Evolutionary conservation across 768 basidiomycete species (phyloP), one percentile per base, ranked within the genome.

Genomic region (Trametes meyenii): DNA sequence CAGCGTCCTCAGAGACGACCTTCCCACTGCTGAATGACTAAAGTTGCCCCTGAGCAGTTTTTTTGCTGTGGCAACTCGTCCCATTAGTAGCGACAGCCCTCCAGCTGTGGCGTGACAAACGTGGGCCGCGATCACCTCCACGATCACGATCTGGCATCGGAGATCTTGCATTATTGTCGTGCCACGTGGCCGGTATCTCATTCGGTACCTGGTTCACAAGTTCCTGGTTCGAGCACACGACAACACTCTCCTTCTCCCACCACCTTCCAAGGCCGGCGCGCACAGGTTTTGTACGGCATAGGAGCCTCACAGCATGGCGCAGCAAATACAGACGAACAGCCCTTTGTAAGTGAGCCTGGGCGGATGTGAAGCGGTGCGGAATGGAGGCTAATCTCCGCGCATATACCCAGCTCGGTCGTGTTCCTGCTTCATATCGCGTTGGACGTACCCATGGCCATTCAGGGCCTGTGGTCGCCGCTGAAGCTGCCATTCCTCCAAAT

Each of bases 401-500:
- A 7, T 21, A 21, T 33, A 33, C 29, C 29, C 58, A 89, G 88
- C 12, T 83, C 91, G 3, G 74, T 76, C 19, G 80, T 92, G 1
- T 94, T 94, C 74, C 77, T 94, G 40, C 74, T 94, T 29, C 92
- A 94, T 68, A 83, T 92, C 67, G 89, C 87, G 5, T 77, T 93
- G 58, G 92, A 94, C 71, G 80, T 84, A 5, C 92, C 92, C 0
- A 71, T 94, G 21, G 90, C 86, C 3, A 73, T 94, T 35, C 91
- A 93, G 71, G 90, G 91, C 6, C 74, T 93, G 17, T 84, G 83
- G 76, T 79, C 85, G 0, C 86, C 90, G 1, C 67, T 73, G 17
- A 77, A 72, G 16, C 72, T 94, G 19, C 92, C 92, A 0, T 92
- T 94, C 72, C 66, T 93, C 57, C 84, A 92, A 71, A 79, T 92